Conservation (phyloP, 2,329 filamentous ascomycete genomes). For the Thermoascus crustaceus region DNA sequence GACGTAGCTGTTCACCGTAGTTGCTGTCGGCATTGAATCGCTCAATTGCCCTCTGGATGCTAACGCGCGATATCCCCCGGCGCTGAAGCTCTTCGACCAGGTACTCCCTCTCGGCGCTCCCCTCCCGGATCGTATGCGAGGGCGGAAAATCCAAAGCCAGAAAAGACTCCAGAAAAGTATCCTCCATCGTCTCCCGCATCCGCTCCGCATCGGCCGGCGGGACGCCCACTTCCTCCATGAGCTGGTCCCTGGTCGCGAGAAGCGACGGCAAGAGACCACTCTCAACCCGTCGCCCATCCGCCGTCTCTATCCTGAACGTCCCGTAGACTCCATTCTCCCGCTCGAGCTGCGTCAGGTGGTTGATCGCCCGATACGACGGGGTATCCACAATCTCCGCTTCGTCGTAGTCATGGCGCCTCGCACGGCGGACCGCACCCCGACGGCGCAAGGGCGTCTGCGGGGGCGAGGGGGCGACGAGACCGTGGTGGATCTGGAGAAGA, state of each 20-base stretch:
- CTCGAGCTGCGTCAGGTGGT: constrained; percentile 32
- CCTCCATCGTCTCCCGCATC: constrained; percentile 38
- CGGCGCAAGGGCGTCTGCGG: constrained; percentile 26
- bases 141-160: constrained; percentile 34
- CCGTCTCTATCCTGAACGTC: constrained; percentile 35
- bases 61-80: constrained; percentile 31
- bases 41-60: constrained; percentile 28
- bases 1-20: constrained; percentile 32
- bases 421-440: constrained; percentile 32
- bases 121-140: constrained; percentile 25
- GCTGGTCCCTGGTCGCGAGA: constrained; percentile 32
- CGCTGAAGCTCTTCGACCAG: constrained; percentile 30
- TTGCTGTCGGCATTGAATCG: constrained; percentile 33
- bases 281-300: constrained; percentile 33
- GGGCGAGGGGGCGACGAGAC: constrained; percentile 19
- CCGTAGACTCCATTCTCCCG: constrained; percentile 35
- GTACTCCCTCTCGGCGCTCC: constrained; percentile 28
- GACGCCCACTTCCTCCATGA: constrained; percentile 35
- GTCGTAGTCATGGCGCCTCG: constrained; percentile 21
- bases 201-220: constrained; percentile 30
- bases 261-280: constrained; percentile 36
- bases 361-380: constrained; percentile 30
- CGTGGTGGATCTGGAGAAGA: constrained; percentile 32
- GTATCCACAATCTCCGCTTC: constrained; percentile 18
- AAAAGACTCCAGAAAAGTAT: constrained; percentile 37